Evolutionary conservation across 2,329 filamentous ascomycete species (phyloP), one percentile per base, ranked within the genome.

Genomic region (Chrysoporthe cubensis): DNA sequence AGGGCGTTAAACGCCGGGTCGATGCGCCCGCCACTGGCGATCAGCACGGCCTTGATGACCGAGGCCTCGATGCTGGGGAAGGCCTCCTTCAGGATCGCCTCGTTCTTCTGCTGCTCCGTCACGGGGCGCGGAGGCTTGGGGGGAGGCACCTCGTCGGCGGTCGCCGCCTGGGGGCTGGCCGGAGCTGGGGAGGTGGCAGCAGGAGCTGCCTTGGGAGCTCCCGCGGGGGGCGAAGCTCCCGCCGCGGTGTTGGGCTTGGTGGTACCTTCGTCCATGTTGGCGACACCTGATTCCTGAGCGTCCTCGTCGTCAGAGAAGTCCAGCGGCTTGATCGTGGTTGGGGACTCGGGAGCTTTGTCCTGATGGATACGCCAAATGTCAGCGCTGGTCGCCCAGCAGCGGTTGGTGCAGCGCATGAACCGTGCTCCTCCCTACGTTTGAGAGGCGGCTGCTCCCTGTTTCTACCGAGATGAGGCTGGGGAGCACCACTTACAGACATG

Each of bases 1-100:
- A 99, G 85, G 46, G 96, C 96, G 80, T 97, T 96, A 81, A 99
- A 99, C 16, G 96, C 95, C 43, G 93, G 92, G 79, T 99, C 96
- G 60, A 98, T 90, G 75, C 91, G 89, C 69, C 94, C 95, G 68
- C 90, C 86, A 78, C 96, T 98, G 16, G 96, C 96, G 34, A 87
- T 85, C 71, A 99, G 81, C 0, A 99, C 91, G 42, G 96, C 96
- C 79, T 90, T 97, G 78, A 99, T 87, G 59, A 99, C 91, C 57
- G 88, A 79, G 8, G 81, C 77, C 65, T 99, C 96, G 69, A 97
- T 92, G 66, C 83, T 86, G 0, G 96, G 96, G 75, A 99, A 99
- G 0, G 96, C 96, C 79, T 99, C 96, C 78, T 93, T 95, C 66
- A 99, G 84, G 3, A 94, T 97, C 74, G 88, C 87, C 79, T 95